Conservation (phyloP, 768 basidiomycete genomes). For the Mycena rosella region DNA sequence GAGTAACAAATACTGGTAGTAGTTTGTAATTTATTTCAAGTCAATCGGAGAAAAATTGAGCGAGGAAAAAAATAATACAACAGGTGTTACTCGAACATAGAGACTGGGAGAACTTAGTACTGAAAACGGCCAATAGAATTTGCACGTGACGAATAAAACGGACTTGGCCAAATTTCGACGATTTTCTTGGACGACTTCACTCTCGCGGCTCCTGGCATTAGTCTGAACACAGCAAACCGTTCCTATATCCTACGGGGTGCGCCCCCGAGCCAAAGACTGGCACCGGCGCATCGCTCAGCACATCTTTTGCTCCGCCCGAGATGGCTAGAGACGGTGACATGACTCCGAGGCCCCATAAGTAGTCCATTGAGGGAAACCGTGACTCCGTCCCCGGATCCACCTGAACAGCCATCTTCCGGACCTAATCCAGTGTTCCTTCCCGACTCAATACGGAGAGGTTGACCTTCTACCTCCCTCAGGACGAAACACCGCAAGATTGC, state of each 20-base stretch:
- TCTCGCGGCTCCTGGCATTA: background rate
- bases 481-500: background rate
- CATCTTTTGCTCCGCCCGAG: background rate
- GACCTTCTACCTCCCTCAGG: background rate
- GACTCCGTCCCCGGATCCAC: background rate
- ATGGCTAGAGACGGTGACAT: background rate
- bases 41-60: too few relatives aligned
- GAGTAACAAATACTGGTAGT: too few relatives aligned
- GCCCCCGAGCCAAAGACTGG: too few relatives aligned
- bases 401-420: constrained; percentile 1
- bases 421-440: background rate
- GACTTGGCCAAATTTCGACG: constrained; percentile 11
- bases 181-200: background rate
- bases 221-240: background rate
- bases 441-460: background rate
- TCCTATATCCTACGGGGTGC: too few relatives aligned
- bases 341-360: background rate
- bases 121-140: too few relatives aligned
- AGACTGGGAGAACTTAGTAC: too few relatives aligned
- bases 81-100: too few relatives aligned
- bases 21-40: too few relatives aligned
- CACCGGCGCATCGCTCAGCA: too few relatives aligned
- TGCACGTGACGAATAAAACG: background rate
- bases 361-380: background rate
- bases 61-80: too few relatives aligned